A percentile compares a stretch with the other conserved stretches of the same genome.
Evolutionary conservation across 139 green algal species (phyloP).

Genomic region (Volvox africanus): DNA sequence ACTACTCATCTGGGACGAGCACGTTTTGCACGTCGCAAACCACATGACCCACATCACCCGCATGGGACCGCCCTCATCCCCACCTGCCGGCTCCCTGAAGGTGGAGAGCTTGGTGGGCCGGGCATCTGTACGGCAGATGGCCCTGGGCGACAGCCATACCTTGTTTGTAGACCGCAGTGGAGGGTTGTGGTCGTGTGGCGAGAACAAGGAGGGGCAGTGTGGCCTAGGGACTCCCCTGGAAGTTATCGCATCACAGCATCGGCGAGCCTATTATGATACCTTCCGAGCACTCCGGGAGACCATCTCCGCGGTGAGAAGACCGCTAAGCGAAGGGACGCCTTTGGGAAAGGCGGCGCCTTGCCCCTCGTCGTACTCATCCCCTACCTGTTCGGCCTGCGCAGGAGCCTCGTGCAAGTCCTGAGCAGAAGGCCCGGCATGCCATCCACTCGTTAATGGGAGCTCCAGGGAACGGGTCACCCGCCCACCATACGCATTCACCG

Average conservation of each 20-base stretch:
- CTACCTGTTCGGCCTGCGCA: background rate
- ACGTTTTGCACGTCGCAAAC: too few relatives aligned
- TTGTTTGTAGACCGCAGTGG: slow-evolving; percentile 74
- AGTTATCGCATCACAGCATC: slow-evolving; percentile 66
- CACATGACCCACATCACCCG: too few relatives aligned
- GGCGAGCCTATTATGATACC: slow-evolving; percentile 58
- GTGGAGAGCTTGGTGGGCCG: slow-evolving; percentile 75
- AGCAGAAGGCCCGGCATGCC: slow-evolving; percentile 5
- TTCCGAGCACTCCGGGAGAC: background rate
- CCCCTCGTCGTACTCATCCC: background rate
- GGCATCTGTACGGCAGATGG: slow-evolving; percentile 47
- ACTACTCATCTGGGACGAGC: too few relatives aligned
- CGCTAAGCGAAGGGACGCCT: background rate
- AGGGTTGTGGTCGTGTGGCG: slow-evolving; percentile 66
- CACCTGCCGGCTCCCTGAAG: background rate
- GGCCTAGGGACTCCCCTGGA: slow-evolving; percentile 71
- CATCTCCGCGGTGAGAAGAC: background rate
- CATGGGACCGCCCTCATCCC: too few relatives aligned
- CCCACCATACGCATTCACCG: slow-evolving; percentile 1
- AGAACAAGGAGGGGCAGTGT: slow-evolving; percentile 77
- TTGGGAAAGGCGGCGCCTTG: background rate
- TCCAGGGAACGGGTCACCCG: background rate
- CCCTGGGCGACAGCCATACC: slow-evolving; percentile 75
- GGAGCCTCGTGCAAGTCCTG: slow-evolving; percentile 12
- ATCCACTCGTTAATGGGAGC: slow-evolving; percentile 16